Conservation (phyloP, 2,329 filamentous ascomycete species). For the Verticillium klebahnii region DNA sequence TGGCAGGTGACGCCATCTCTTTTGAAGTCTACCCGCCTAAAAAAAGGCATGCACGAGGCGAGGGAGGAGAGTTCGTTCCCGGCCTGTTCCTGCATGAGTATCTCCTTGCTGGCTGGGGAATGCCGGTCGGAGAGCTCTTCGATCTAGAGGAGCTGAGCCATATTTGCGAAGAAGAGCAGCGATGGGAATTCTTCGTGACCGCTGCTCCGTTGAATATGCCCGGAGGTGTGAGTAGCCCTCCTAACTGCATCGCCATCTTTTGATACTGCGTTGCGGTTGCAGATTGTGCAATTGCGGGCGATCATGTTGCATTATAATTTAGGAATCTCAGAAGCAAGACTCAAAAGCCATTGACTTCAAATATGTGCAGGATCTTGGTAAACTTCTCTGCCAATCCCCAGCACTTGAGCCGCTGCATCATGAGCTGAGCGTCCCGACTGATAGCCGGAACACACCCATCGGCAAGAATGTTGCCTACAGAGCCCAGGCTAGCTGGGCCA, state of each 20-base stretch:
- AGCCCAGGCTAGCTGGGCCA: slow-evolving; percentile 19
- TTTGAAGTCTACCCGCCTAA: slow-evolving; percentile 37
- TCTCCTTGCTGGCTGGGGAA: slow-evolving; percentile 42
- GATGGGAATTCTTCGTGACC: slow-evolving; percentile 46
- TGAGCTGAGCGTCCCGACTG: slow-evolving; percentile 17
- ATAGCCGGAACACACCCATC: slow-evolving; percentile 12
- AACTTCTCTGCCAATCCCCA: slow-evolving; percentile 25
- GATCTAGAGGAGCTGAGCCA: slow-evolving; percentile 28
- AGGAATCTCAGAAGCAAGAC: slow-evolving; percentile 19
- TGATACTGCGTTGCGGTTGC: slow-evolving; percentile 9
- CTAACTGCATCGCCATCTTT: slow-evolving; percentile 38
- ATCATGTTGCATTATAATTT: background rate
- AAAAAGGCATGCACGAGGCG: slow-evolving; percentile 20
- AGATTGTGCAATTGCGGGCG: background rate
- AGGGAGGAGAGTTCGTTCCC: slow-evolving; percentile 6
- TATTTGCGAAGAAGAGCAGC: slow-evolving; percentile 46
- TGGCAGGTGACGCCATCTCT: slow-evolving; percentile 36
- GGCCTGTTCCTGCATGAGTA: slow-evolving; percentile 38
- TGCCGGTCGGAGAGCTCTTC: slow-evolving; percentile 33
- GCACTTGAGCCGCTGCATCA: slow-evolving; percentile 16
- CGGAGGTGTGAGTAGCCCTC: slow-evolving; percentile 38
- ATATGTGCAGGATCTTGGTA: slow-evolving; percentile 16
- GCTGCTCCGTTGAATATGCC: slow-evolving; percentile 43
- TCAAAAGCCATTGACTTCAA: background rate
- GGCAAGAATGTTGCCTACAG: slow-evolving; percentile 14